phyloP scores from a whole-genome alignment of 495 filamentous ascomycete genomes.

The Trichocladium antarcticum region DNA sequence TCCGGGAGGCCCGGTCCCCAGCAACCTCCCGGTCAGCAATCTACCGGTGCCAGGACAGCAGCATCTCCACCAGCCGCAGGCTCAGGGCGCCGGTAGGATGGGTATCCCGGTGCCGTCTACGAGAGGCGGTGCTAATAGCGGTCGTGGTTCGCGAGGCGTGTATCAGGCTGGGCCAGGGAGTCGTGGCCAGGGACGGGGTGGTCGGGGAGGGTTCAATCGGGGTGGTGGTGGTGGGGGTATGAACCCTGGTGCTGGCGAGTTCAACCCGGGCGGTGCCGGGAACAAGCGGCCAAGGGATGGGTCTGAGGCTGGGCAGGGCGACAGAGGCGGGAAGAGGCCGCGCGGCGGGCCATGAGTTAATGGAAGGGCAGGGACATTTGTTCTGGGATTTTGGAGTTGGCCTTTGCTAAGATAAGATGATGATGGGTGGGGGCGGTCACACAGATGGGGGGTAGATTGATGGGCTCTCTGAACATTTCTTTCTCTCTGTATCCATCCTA shows the following conservation, averaged over 20 bases:
- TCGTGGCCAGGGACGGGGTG: constrained; percentile 17
- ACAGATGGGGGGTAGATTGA: no score
- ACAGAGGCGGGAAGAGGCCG: constrained; percentile 14
- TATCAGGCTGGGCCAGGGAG: constrained; percentile 14
- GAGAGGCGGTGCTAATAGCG: constrained; percentile 3
- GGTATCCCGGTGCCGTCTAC: constrained; percentile 8
- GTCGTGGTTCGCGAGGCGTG: constrained; percentile 7
- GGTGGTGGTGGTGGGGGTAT: constrained; percentile 9
- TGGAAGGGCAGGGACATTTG: background rate
- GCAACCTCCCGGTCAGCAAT: background rate
- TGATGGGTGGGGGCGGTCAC: no score
- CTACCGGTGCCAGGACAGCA: constrained; percentile 1
- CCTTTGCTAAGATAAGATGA: no score
- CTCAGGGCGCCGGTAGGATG: background rate
- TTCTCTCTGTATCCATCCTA: no score
- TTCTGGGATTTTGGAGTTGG: background rate
- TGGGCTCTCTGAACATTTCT: no score
- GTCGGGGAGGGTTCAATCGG: constrained; percentile 19
- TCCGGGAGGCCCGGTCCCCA: background rate
- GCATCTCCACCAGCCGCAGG: background rate
- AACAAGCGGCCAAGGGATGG: constrained; percentile 23
- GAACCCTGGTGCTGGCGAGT: constrained; percentile 25
- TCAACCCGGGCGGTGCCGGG: constrained; percentile 18
- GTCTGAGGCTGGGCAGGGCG: constrained; percentile 6
- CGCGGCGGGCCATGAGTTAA: constrained; percentile 3